Percentiles rank a stretch among this genome's conserved stretches.
Conservation (phyloP, 371 early-diverging fungal genomes). For the Mycotypha africana region DNA sequence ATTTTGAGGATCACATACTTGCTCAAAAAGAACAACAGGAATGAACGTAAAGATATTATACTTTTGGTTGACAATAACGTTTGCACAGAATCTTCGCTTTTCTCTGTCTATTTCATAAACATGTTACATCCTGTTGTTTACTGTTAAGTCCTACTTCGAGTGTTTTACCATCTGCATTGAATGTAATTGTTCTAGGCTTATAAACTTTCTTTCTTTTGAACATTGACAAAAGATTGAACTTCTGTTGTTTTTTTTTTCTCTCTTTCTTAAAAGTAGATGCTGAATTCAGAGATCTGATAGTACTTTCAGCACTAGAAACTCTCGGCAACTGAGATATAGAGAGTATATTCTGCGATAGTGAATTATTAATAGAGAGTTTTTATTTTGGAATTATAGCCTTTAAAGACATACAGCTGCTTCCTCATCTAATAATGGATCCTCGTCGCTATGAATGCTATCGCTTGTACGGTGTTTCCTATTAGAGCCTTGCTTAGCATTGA, state of each 20-base stretch:
- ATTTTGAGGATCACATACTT: conserved; percentile 59
- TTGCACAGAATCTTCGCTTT: conserved; percentile 67
- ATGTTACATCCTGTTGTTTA: conserved; percentile 1
- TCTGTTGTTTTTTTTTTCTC: conserved; percentile 1
- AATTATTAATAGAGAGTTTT: too few species aligned
- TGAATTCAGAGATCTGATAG: neutral
- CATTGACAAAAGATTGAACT: conserved; percentile 7
- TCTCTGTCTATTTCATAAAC: conserved; percentile 34
- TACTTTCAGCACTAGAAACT: neutral
- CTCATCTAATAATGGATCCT: conserved; percentile 42
- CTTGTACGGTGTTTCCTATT: conserved; percentile 32
- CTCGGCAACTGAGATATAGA: neutral
- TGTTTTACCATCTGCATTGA: conserved; percentile 28
- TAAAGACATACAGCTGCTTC: conserved; percentile 35
- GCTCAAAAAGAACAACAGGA: conserved; percentile 90
- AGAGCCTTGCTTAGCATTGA: conserved; percentile 22
- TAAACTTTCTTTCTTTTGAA: conserved; percentile 19
- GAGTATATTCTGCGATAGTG: neutral
- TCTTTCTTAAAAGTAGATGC: conserved; percentile 2
- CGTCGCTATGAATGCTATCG: conserved; percentile 39
- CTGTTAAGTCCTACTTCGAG: too few species aligned
- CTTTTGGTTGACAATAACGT: conserved; percentile 95
- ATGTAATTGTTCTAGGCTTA: conserved; percentile 26
- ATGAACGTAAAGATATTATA: conserved; percentile 91
- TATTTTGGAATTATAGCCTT: too few species aligned